Evolutionary conservation across 2,329 filamentous ascomycete genomes (phyloP).

Genomic region (Talaromyces sp.): DNA sequence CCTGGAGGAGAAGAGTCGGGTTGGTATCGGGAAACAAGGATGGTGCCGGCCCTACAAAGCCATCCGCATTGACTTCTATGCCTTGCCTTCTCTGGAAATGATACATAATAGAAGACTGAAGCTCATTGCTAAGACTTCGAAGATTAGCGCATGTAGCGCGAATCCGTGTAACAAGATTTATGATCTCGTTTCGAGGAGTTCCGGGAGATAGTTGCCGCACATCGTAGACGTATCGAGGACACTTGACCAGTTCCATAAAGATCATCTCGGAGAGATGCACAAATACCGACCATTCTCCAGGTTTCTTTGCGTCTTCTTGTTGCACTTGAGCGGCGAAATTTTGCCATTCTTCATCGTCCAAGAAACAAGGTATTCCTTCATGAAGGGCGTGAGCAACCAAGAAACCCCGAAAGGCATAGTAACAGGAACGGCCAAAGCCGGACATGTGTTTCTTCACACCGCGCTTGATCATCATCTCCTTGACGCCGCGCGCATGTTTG

Average conservation of each 20-base stretch:
- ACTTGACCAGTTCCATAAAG: conserved; percentile 24
- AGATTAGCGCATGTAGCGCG: conserved; percentile 9
- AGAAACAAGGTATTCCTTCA: conserved; percentile 30
- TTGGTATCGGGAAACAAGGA: conserved; percentile 14
- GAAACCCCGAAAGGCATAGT: conserved; percentile 32
- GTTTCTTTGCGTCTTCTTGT: conserved; percentile 14
- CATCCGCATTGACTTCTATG: conserved; percentile 11
- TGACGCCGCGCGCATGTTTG: conserved; percentile 32
- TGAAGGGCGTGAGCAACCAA: conserved; percentile 32
- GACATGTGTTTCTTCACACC: conserved; percentile 28
- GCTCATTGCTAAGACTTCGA: conserved; percentile 3
- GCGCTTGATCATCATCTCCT: conserved; percentile 30
- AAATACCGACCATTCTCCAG: conserved; percentile 24
- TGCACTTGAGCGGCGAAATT: conserved; percentile 18
- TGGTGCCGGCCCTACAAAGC: conserved; percentile 13
- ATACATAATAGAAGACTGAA: conserved; percentile 13
- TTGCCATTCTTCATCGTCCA: conserved; percentile 33
- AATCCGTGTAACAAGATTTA: conserved; percentile 8
- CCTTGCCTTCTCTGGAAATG: conserved; percentile 14
- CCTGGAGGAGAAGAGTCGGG: conserved; percentile 14
- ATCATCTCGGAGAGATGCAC: conserved; percentile 28
- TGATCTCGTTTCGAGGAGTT: conserved; percentile 6
- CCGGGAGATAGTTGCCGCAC: conserved; percentile 1
- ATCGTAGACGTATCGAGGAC: conserved; percentile 24
- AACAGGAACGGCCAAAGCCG: conserved; percentile 33